Base-by-base conservation (phyloP, 2,329 filamentous ascomycete species). In the Neocatenulostroma microsporum region DNA sequence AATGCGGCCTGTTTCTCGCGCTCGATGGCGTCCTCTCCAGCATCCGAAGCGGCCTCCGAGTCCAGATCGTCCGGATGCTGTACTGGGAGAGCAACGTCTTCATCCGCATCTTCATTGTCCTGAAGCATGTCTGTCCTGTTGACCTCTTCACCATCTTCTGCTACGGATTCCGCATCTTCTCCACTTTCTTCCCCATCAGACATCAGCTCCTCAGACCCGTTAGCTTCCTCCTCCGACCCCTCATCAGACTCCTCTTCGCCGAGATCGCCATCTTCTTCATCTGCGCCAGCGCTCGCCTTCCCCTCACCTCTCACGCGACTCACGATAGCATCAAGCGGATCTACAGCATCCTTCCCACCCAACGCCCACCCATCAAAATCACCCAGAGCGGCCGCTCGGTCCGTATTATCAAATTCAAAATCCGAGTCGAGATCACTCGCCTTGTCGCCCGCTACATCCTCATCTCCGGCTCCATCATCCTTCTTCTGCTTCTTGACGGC, bases 301-400 rank as follows among this genome's bases (percentile, higher is more conserved):
- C n/a, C 62, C 1, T 53, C 57, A n/a, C 61, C 58, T 3, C 56
- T 54, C 19, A 48, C 46, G 27, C 46, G 46, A 25, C 37, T 74
- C 51, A 96, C 93, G 45, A 96, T 94, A 36, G 88, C 86, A 52
- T 94, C 86, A 21, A 96, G 78, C 57, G 94, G 85, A 11, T 94
- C 83, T 7, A 74, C 71, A 53, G 73, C 76, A 57, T 74, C 77
- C 18, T n/a, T n/a, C n/a, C 68, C 50, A 70, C 76, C 62, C 66
- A 28, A 81, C 78, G 42, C 83, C 76, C 6, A 80, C 84, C 86
- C 88, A 95, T 91, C 86, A 46, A 94, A 88, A 24, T 88, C 88
- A 39, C 84, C 83, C 23, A 76, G 65, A 21, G 78, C 78, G 20
- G 74, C 72, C 46, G 74, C 74, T 13, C 72, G 71, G 36, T 77